Evolutionary conservation across 352 stramenopile genomes (phyloP), one percentile per base, ranked within the genome.

Genomic region (Pelagophyceae sp.): DNA sequence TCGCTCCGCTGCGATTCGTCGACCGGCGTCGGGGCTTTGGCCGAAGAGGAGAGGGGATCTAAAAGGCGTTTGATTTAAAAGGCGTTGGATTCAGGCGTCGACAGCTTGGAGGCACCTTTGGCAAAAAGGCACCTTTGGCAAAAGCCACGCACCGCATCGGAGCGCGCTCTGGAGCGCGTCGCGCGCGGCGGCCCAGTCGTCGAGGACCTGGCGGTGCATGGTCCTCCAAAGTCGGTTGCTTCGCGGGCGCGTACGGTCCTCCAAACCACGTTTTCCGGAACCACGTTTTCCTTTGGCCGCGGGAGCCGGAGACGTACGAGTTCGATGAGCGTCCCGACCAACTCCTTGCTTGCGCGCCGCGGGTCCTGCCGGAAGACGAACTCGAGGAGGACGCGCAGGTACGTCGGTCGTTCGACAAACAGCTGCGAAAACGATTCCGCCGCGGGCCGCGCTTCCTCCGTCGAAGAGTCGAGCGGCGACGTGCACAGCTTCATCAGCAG

Each of bases 401-500:
- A 90, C 38, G 85, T 85, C 38, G 90, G 89, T 45, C 96, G 90
- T 25, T 93, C 94, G 60, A 96, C 90, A 78, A 96, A 97, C 54
- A 96, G 81, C 72, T 96, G 91, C 76, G 96, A 82, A 61, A 96
- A 96, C 77, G 95, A 79, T 60, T 88, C 83, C 20, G 83, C 51
- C 0, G 51, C 32, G n/a, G 33, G 33, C n/a, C 37, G 11, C 19
- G 15, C 29, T 67, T 60, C 6, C 31, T 58, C 65, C 45, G 45
- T 54, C 45, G 45, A 54, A 23, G 45, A 11, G 45, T 54, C 45
- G n/a, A n/a, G n/a, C 37, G 71, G 75, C n/a, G 80, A 77, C 0
- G 76, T 96, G 82, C 91, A 96, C 64, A 97, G 80, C 5, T 82
- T 84, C 84, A 95, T 95, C 50, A 96, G 85, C 38, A 96, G 80